Base-by-base conservation (phyloP, 78 protist species). In the Dictyostelium capitatum region DNA sequence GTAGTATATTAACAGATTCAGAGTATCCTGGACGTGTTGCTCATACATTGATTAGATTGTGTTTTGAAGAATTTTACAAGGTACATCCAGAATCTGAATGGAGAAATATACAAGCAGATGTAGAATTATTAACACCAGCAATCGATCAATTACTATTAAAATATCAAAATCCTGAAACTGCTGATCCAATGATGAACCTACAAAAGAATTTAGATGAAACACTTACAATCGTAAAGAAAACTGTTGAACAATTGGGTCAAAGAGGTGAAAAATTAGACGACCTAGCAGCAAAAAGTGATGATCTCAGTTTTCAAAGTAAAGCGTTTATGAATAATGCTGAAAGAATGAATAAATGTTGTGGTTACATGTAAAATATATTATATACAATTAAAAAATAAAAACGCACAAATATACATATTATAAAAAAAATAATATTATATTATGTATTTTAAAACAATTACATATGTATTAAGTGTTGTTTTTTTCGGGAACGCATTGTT, bases 1-100 rank as follows among this genome's bases (percentile, higher is more conserved):
- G 79, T 59, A 81, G 83, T 23, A 83, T 82, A 12, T 51, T 82
- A 62, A 91, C 95, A 48, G 95, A 91, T 28, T 59, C 81, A 19
- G 95, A 91, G 48, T 91, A 91, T 56, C 95, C 95, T 54, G 79
- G 81, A 20, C 74, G 89, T 54, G 90, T 83, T 4, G 95, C 95
- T 74, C 89, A 82, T n/a, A 47, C 30, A 1, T 51, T 90, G 56
- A 43, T 47, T 73, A 25, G 82, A 23, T 20, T 75, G 5, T 84
- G 56, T 4, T 4, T 90, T 50, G 95, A 82, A 1, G 67, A 82
- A 30, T 90, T 90, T 65, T 9, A 62, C 20, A 43, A 54, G 12
- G 69, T 47, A n/a, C 59, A 80, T 32, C 59, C 48, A 12, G 89
- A 80, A 25, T 37, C 46, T 3, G 56, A 43, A 43, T 90, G 89